Evolutionary conservation across 805 yeast species (phyloP).

Genomic region (Saturnispora kantuleensis): DNA sequence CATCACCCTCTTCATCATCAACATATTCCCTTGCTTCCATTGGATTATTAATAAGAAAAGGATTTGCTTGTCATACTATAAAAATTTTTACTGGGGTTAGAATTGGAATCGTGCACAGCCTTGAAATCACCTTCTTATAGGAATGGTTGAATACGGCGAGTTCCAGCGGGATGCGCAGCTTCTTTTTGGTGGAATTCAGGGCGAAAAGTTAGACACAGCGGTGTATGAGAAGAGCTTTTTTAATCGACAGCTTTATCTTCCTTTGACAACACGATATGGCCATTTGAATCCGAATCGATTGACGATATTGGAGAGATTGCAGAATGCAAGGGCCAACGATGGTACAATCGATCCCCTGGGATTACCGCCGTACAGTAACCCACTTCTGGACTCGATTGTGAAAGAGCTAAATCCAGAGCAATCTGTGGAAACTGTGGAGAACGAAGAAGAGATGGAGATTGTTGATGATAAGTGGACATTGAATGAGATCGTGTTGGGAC

Average conservation of each 20-base stretch:
- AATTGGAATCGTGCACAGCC: neutral
- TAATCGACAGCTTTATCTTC: neutral
- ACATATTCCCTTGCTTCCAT: slow-evolving; percentile 5
- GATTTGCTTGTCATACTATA: neutral
- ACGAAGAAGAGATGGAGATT: neutral
- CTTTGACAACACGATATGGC: neutral
- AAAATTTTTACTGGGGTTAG: neutral
- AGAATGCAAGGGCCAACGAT: no score
- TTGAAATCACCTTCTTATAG: neutral
- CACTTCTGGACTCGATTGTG: neutral
- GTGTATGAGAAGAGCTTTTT: neutral
- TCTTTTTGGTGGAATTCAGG: no score
- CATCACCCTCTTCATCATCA: slow-evolving; percentile 17
- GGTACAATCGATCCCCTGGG: neutral
- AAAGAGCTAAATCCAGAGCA: neutral
- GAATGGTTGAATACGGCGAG: neutral
- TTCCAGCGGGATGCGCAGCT: neutral
- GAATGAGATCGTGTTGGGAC: slow-evolving; percentile 72
- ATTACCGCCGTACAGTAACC: neutral
- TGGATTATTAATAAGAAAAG: neutral
- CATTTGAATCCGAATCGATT: neutral
- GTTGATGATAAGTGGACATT: slow-evolving; percentile 54
- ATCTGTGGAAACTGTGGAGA: neutral
- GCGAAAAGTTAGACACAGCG: neutral
- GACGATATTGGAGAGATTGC: no score